Percentiles rank a stretch among this genome's conserved stretches.
phyloP scores from a whole-genome alignment of 140 eudicot species.

The Flaveria floridana region DNA sequence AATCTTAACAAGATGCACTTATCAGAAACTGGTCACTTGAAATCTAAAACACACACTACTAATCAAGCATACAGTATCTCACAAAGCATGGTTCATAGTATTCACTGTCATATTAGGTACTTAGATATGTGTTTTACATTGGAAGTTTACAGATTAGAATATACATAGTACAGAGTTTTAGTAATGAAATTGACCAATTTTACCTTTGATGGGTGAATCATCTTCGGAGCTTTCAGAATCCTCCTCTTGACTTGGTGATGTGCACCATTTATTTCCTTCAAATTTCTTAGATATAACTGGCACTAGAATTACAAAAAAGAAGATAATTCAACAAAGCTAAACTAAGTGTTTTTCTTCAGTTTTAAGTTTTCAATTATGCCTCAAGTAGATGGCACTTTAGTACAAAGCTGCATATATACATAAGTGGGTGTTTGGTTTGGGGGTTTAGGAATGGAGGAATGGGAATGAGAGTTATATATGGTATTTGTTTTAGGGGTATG shows the following conservation, averaged over 20 bases:
- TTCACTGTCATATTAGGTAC: neutral
- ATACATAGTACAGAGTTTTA: constrained; percentile 12
- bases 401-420: constrained; percentile 13
- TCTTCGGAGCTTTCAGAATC: constrained; percentile 57
- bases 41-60: constrained; percentile 12
- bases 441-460: constrained; percentile 4
- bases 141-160: neutral
- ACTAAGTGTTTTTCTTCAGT: constrained; percentile 1
- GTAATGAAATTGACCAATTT: constrained; percentile 19
- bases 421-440: constrained; percentile 20
- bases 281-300: constrained; percentile 36
- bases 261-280: constrained; percentile 33
- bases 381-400: constrained; percentile 19
- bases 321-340: constrained; percentile 6
- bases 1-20: constrained; percentile 11
- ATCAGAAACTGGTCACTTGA: constrained; percentile 3
- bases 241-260: constrained; percentile 49
- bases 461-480: constrained; percentile 4
- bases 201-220: constrained; percentile 54
- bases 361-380: constrained; percentile 16
- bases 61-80: constrained; percentile 8
- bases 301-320: constrained; percentile 24
- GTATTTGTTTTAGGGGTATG: constrained; percentile 1
- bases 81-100: constrained; percentile 14
- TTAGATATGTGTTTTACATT: neutral